Percentiles rank a stretch among this genome's conserved stretches.
Conservation (phyloP, 106 monocot species). For the Posidonia australis region DNA sequence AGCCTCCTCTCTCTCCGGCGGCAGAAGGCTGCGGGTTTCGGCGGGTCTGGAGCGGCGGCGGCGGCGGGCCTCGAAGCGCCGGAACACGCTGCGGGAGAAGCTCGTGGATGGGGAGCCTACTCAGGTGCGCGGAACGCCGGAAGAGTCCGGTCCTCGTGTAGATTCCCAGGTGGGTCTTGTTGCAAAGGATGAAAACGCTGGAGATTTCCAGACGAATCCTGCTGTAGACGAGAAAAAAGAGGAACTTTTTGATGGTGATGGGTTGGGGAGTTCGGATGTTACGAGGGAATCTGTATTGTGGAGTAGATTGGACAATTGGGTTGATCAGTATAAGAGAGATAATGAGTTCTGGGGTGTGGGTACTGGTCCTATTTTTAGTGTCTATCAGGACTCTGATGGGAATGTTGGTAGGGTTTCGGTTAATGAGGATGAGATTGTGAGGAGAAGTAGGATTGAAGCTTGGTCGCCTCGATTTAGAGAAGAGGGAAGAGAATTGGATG, state of each 20-base stretch:
- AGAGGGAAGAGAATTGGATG: slow-evolving; percentile 13
- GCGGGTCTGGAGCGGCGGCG: slow-evolving; percentile 12
- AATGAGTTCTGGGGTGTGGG: slow-evolving; percentile 57
- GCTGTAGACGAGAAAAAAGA: slow-evolving; percentile 6
- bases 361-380: slow-evolving; percentile 40
- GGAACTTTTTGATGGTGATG: not conserved
- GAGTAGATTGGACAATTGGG: slow-evolving; percentile 50
- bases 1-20: not conserved
- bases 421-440: slow-evolving; percentile 39
- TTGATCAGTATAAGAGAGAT: slow-evolving; percentile 41
- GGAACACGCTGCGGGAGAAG: slow-evolving; percentile 55
- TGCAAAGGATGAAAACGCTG: not conserved
- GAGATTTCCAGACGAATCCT: not conserved
- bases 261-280: not conserved
- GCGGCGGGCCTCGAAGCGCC: slow-evolving; percentile 18
- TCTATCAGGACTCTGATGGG: slow-evolving; percentile 35
- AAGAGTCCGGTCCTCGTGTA: slow-evolving; percentile 2
- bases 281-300: slow-evolving; percentile 25
- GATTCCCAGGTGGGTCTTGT: not conserved
- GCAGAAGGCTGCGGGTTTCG: not conserved
- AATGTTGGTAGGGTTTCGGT: slow-evolving; percentile 32
- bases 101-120: slow-evolving; percentile 8
- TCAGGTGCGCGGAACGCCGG: slow-evolving; percentile 19
- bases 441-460: slow-evolving; percentile 16
- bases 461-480: slow-evolving; percentile 12